Base-by-base conservation (phyloP, 331 rosid genomes). In the Malus hybrid region DNA sequence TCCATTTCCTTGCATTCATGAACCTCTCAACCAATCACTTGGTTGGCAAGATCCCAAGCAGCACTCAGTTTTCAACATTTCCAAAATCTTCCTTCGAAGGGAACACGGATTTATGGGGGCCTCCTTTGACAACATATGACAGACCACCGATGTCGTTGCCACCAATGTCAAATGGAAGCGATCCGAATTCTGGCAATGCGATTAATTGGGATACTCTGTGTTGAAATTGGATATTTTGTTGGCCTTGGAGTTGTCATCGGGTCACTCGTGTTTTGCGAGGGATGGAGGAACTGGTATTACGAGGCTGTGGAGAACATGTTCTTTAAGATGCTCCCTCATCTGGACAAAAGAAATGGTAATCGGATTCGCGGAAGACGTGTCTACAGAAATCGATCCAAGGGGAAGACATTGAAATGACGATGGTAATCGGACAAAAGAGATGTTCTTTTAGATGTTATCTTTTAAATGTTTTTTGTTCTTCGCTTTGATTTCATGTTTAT, bases 61-160 rank as follows among this genome's bases (percentile, higher is more conserved):
- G 90, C 29, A 74, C 82, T 22, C 93, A 90, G 73, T 32, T 92
- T 44, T 88, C 80, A 60, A 20, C 92, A 72, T 88, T 92, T 84
- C 0, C 24, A 24, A 60, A 42, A 24, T 20, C 28, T 68, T 83
- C 84, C 18, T 90, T 81, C 24, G 13, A 3, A 4, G 88, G 83
- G 1, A 90, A 93, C 74, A 4, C 10, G 70, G 80, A 73, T 24
- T 61, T 91, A 20, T 84, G 88, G 44, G 94, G 96, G 20, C 36
- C 22, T 13, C 81, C 81, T 5, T 48, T 77, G 65, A 44, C 36
- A 14, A 3, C 3, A 20, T 2, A 70, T 6, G 54, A 52, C 65
- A 31, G 13, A 59, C 31, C 10, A 5, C 6, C 16, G 5, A 5
- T 3, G 29, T 28, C 16, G 15, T 10, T 15, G 5, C 3, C 12